These are phyloP conservation scores for Lactarius evosmus DNA, from an alignment of 768 basidiomycete genomes.

Conservation along the genomic window DNA sequence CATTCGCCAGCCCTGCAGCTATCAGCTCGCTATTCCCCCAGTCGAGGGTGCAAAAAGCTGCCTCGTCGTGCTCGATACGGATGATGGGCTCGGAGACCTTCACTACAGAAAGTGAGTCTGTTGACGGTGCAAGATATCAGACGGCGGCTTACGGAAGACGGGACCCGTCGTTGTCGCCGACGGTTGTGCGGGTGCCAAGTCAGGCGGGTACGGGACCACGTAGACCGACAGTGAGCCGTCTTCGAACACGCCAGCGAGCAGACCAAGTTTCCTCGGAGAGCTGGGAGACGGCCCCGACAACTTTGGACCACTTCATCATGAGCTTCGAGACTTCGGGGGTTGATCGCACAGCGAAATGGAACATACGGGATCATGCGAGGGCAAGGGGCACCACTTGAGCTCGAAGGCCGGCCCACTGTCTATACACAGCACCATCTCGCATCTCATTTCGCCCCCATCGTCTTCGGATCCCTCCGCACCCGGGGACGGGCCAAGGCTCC, in stretches of 20 bases:
- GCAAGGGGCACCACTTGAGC: slow-evolving; percentile 91
- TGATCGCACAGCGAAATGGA: neutral
- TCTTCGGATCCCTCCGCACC: slow-evolving; percentile 13
- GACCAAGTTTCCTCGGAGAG: slow-evolving; percentile 62
- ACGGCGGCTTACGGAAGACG: slow-evolving; percentile 15
- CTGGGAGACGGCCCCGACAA: slow-evolving; percentile 20
- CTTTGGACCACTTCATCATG: neutral
- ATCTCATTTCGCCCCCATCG: slow-evolving; percentile 53
- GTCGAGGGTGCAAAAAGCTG: slow-evolving; percentile 76
- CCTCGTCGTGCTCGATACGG: slow-evolving; percentile 70
- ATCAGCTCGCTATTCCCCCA: slow-evolving; percentile 86
- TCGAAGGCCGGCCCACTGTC: slow-evolving; percentile 79
- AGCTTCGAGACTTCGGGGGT: neutral
- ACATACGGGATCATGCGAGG: slow-evolving; percentile 62
- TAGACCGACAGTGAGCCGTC: slow-evolving; percentile 84
- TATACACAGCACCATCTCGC: slow-evolving; percentile 83
- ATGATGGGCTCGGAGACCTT: slow-evolving; percentile 60
- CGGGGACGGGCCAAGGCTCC: slow-evolving; percentile 49
- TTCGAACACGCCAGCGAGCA: slow-evolving; percentile 81
- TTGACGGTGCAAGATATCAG: neutral
- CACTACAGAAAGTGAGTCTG: slow-evolving; percentile 40
- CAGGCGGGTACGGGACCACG: slow-evolving; percentile 73
- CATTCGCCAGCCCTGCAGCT: slow-evolving; percentile 82
- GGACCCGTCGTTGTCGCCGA: slow-evolving; percentile 2
- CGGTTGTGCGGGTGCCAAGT: slow-evolving; percentile 34